phyloP scores from a whole-genome alignment of 2,329 filamentous ascomycete genomes.

The Pseudophaeomoniella oleicola region DNA sequence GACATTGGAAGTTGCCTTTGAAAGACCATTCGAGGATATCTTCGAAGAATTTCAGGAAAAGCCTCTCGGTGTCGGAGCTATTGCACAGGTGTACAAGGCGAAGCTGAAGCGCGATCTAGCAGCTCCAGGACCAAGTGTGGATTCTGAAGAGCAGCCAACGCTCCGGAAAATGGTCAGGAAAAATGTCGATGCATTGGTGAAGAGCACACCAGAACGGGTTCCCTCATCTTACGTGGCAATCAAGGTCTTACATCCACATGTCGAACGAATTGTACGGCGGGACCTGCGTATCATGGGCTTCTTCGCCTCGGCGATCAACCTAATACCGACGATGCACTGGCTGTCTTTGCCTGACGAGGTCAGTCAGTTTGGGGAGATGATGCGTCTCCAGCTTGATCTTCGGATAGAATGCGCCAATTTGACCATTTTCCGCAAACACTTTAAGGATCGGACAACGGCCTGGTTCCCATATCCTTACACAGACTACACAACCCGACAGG shows the following conservation, averaged over 20 bases:
- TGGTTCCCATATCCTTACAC: conserved; percentile 93
- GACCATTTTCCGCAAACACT: conserved; percentile 72
- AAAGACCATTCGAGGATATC: conserved; percentile 69
- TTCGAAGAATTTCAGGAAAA: conserved; percentile 90
- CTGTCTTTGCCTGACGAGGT: conserved; percentile 92
- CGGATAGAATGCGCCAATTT: conserved; percentile 90
- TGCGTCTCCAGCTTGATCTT: conserved; percentile 90
- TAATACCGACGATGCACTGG: conserved; percentile 92
- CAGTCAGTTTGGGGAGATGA: conserved; percentile 91
- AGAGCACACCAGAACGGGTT: conserved; percentile 69
- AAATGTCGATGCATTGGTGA: conserved; percentile 74
- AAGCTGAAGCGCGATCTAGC: conserved; percentile 72
- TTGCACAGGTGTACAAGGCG: conserved; percentile 94
- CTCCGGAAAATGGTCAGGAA: conserved; percentile 57
- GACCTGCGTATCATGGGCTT: conserved; percentile 89
- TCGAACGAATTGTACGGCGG: conserved; percentile 78
- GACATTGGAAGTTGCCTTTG: conserved; percentile 71
- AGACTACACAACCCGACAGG: conserved; percentile 81
- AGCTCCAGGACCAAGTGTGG: conserved; percentile 42
- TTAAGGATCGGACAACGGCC: conserved; percentile 77
- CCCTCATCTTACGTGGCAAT: conserved; percentile 88
- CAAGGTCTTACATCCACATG: conserved; percentile 85
- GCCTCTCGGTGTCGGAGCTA: conserved; percentile 85
- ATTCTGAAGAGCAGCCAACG: conserved; percentile 34
- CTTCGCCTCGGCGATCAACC: conserved; percentile 72